Conservation (phyloP, 371 early-diverging fungal genomes). For the Mucor saturninus region DNA sequence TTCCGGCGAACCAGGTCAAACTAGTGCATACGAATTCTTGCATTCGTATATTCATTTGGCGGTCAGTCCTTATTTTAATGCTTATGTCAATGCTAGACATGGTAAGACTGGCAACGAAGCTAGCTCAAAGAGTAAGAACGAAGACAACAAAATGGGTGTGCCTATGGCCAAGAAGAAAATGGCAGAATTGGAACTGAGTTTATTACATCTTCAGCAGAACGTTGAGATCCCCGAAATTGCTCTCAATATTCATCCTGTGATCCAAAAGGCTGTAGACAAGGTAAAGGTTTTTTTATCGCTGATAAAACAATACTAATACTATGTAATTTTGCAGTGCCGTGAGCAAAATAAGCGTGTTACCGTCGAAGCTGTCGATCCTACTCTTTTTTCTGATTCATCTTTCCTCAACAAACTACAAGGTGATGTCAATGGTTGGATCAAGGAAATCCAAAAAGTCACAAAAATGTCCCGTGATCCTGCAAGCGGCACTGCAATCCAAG, state of each 20-base stretch:
- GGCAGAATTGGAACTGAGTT: conserved; percentile 95
- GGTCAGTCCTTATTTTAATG: conserved; percentile 96
- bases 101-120: conserved; percentile 36
- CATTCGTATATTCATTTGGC: conserved; percentile 94
- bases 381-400: conserved; percentile 75
- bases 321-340: conserved; percentile 53
- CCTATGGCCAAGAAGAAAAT: conserved; percentile 97
- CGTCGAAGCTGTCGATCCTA: conserved; percentile 75
- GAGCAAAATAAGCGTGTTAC: conserved; percentile 67
- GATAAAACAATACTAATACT: neutral
- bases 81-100: conserved; percentile 82
- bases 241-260: conserved; percentile 85
- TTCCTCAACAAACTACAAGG: conserved; percentile 93
- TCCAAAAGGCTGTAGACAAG: conserved; percentile 80
- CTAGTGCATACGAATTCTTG: conserved; percentile 89
- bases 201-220: conserved; percentile 95
- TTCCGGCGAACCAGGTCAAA: conserved; percentile 55
- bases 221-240: conserved; percentile 95
- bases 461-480: conserved; percentile 92
- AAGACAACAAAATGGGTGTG: conserved; percentile 89
- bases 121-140: conserved; percentile 58
- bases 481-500: conserved; percentile 93
- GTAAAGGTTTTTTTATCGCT: conserved; percentile 35
- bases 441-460: conserved; percentile 98
- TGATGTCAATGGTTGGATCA: conserved; percentile 98